phyloP scores from a whole-genome alignment of 257 asterid species.

The Solanum clarkiae region DNA sequence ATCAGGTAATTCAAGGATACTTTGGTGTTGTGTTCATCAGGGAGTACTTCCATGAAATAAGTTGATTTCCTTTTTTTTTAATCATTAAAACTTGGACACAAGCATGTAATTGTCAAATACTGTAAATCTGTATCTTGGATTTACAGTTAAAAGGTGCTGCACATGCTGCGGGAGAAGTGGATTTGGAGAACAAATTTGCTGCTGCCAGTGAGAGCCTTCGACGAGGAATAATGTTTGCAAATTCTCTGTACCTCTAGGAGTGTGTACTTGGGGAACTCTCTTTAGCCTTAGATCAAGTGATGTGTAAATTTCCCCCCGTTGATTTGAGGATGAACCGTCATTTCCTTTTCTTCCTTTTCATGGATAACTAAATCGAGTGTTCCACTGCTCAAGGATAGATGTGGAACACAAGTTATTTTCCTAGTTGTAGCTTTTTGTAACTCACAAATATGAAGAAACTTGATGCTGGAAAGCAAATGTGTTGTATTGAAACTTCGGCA shows the following conservation, averaged over 20 bases:
- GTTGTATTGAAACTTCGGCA: not conserved
- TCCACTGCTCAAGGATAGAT: not conserved
- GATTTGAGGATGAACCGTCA: not conserved
- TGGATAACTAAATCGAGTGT: not conserved
- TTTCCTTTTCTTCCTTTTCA: not conserved
- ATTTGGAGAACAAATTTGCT: conserved; percentile 62
- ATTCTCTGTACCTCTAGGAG: conserved; percentile 65
- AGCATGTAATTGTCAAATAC: not conserved
- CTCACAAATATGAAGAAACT: not conserved
- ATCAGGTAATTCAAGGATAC: conserved; percentile 44
- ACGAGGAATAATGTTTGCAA: conserved; percentile 96
- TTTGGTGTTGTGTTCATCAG: not conserved
- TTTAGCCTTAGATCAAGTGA: not conserved
- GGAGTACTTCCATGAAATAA: not conserved
- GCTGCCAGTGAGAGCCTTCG: conserved; percentile 92
- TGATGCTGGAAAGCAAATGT: not conserved
- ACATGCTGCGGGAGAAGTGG: conserved; percentile 83
- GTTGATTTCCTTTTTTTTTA: not conserved
- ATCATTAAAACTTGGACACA: not conserved
- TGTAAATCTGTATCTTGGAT: not conserved
- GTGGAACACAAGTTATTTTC: not conserved
- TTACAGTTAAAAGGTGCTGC: conserved; percentile 85
- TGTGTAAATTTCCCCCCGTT: not conserved
- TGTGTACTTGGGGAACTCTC: not conserved
- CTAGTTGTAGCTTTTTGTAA: not conserved